Evolutionary conservation across 176 grass and related monocot species (phyloP).

Genomic region (Rhynchospora pubera): DNA sequence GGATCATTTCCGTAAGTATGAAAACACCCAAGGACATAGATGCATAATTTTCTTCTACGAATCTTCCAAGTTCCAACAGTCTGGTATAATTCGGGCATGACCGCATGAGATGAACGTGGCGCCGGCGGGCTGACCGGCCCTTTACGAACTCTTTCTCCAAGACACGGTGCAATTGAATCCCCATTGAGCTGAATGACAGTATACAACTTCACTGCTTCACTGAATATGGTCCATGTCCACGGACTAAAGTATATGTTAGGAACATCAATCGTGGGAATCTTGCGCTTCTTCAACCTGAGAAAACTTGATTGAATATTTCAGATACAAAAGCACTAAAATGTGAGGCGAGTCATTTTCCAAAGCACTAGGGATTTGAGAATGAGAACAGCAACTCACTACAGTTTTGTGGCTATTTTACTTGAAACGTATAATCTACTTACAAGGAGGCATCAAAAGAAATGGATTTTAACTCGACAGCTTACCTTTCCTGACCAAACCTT

Average conservation of each 20-base stretch:
- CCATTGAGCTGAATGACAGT: not conserved
- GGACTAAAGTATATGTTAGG: not conserved
- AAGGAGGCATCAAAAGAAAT: too few relatives aligned
- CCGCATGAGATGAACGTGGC: not conserved
- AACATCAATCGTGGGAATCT: not conserved
- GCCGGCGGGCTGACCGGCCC: not conserved
- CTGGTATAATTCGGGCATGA: not conserved
- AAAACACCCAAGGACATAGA: not conserved
- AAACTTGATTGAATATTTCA: not conserved
- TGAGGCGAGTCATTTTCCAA: too few relatives aligned
- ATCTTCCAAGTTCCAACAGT: slow-evolving; percentile 13
- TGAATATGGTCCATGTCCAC: not conserved
- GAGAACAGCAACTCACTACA: too few relatives aligned
- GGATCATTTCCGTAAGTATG: not conserved
- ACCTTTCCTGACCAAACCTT: too few relatives aligned
- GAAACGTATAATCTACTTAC: too few relatives aligned
- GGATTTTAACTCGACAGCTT: too few relatives aligned
- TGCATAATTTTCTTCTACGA: not conserved
- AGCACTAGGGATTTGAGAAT: too few relatives aligned
- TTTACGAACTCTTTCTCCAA: not conserved
- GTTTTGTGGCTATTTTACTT: too few relatives aligned
- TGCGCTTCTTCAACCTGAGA: not conserved
- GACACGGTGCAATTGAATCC: not conserved
- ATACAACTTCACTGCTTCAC: not conserved
- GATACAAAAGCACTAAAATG: not conserved